Evolutionary conservation across 208 protist genomes (phyloP).

Genomic region (Crithidia bombi): DNA sequence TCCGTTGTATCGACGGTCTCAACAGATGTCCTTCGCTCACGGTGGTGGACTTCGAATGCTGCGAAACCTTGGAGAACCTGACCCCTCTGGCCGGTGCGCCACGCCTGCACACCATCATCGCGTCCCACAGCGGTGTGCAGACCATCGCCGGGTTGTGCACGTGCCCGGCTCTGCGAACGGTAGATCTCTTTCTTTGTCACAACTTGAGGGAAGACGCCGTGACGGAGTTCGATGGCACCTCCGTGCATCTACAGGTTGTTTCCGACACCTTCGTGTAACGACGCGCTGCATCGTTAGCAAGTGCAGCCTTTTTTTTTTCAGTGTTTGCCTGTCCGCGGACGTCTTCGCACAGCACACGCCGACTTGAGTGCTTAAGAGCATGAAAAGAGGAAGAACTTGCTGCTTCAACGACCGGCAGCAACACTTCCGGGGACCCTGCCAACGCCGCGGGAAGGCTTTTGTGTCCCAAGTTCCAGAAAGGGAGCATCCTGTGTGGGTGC

Average conservation of each 20-base stretch:
- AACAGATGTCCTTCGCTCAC: neutral
- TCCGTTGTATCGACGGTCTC: neutral
- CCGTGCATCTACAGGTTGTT: neutral
- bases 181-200: conserved; percentile 8
- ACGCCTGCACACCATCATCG: conserved; percentile 9
- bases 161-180: neutral
- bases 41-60: conserved; percentile 4
- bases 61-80: neutral
- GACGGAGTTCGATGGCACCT: neutral
- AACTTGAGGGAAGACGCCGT: neutral
- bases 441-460: no score
- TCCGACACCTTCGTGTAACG: no score
- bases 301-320: no score
- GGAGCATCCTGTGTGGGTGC: no score
- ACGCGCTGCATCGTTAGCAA: no score
- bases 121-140: conserved; percentile 10
- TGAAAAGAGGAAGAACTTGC: no score
- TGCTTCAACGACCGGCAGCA: no score
- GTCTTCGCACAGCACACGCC: no score
- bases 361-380: no score
- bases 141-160: conserved; percentile 1
- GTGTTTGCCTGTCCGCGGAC: no score
- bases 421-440: no score
- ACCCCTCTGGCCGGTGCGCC: conserved; percentile 2
- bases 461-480: no score